Conservation (phyloP, 2,329 filamentous ascomycete species). For the Trichoderma breve region DNA sequence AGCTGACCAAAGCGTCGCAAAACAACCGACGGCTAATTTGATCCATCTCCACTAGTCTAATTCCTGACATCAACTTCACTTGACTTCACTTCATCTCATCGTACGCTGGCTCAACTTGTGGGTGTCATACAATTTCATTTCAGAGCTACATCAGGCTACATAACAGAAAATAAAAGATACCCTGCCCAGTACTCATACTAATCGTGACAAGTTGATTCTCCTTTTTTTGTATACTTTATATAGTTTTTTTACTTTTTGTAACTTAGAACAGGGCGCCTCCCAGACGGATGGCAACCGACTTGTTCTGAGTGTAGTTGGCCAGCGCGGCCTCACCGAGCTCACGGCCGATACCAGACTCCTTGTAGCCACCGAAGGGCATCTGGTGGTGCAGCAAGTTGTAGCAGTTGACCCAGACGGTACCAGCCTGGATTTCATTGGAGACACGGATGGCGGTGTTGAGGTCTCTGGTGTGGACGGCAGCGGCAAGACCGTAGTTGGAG, state of each 20-base stretch:
- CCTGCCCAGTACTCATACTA: constrained; percentile 6
- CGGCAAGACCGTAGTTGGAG: constrained; percentile 76
- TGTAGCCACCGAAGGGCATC: constrained; percentile 70
- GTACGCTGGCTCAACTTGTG: background rate
- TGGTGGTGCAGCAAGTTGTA: constrained; percentile 72
- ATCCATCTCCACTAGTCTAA: background rate
- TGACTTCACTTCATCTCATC: background rate
- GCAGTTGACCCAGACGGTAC: constrained; percentile 59
- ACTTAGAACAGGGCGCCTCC: constrained; percentile 25
- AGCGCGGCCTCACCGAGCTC: constrained; percentile 70
- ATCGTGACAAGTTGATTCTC: constrained; percentile 15
- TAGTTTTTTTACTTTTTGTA: background rate
- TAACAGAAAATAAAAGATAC: background rate
- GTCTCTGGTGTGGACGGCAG: constrained; percentile 78
- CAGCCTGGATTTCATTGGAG: constrained; percentile 71
- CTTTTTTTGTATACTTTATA: constrained; percentile 2
- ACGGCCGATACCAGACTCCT: constrained; percentile 74
- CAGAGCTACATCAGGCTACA: constrained; percentile 15
- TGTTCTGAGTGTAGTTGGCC: constrained; percentile 66
- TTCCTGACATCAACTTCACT: background rate
- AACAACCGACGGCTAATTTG: constrained; percentile 6
- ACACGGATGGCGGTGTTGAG: constrained; percentile 80
- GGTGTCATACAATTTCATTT: constrained; percentile 14
- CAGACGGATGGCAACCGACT: constrained; percentile 57
- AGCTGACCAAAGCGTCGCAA: background rate